Evolutionary conservation across 768 basidiomycete genomes (phyloP).

Genomic region (Lentinula sp.): DNA sequence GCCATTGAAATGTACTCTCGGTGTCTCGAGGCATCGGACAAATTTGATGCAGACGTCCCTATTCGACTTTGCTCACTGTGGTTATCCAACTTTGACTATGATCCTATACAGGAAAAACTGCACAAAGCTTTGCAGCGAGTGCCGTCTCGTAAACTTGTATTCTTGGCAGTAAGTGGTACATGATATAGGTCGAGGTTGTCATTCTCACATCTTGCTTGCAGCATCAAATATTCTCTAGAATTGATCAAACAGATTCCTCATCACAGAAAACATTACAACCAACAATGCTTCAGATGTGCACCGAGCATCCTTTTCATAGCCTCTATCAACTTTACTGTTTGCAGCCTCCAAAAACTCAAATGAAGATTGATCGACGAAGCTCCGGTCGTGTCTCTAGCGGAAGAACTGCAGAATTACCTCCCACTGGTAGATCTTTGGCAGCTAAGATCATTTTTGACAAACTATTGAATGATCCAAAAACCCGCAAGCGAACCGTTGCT

Average conservation of each 20-base stretch:
- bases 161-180: conserved; percentile 51
- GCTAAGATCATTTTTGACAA: conserved; percentile 57
- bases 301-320: conserved; percentile 91
- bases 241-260: conserved; percentile 31
- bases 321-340: conserved; percentile 87
- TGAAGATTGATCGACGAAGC: conserved; percentile 27
- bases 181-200: neutral
- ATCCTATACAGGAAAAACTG: conserved; percentile 36
- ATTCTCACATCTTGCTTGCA: conserved; percentile 13
- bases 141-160: conserved; percentile 85
- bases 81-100: conserved; percentile 80
- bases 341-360: conserved; percentile 25
- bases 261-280: conserved; percentile 42
- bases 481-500: conserved; percentile 35
- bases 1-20: conserved; percentile 85
- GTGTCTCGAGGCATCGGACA: conserved; percentile 63
- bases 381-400: conserved; percentile 32
- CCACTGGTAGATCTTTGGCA: conserved; percentile 43
- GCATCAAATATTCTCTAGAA: conserved; percentile 91
- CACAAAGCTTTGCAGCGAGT: conserved; percentile 46
- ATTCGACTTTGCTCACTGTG: conserved; percentile 87
- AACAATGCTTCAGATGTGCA: conserved; percentile 70
- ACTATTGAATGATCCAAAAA: conserved; percentile 34
- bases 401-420: neutral
- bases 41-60: conserved; percentile 68